A percentile compares a stretch with the other conserved stretches of the same genome.
Evolutionary conservation across 1,284 basidiomycete species (phyloP).

Genomic region (Sparassis latifolia): DNA sequence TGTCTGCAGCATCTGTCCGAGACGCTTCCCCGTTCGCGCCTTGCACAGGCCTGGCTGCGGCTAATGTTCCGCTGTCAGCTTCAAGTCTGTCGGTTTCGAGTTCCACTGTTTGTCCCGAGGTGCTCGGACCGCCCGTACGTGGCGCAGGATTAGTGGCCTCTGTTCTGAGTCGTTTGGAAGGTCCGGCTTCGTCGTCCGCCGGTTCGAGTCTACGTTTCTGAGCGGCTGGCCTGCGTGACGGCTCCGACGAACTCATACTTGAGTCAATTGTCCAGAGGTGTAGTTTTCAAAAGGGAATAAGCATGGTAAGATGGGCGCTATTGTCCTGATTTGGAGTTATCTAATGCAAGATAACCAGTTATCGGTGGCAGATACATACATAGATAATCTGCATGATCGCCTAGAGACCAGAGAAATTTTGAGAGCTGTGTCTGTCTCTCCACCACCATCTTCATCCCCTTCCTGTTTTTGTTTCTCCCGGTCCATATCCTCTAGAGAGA

Average conservation of each 20-base stretch:
- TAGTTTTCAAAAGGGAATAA: too few relatives aligned
- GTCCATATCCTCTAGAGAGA: constrained; percentile 1
- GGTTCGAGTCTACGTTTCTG: constrained; percentile 33
- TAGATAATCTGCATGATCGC: too few relatives aligned
- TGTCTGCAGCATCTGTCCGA: neutral
- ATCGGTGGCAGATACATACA: too few relatives aligned
- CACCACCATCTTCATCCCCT: constrained; percentile 4
- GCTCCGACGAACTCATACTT: neutral
- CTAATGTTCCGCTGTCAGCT: too few relatives aligned
- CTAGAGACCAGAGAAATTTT: constrained; percentile 2
- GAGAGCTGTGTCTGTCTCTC: neutral
- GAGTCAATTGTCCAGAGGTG: too few relatives aligned
- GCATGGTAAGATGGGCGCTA: too few relatives aligned
- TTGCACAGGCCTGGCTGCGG: neutral
- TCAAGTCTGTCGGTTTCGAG: too few relatives aligned
- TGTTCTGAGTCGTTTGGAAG: constrained; percentile 8
- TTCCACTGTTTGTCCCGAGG: too few relatives aligned
- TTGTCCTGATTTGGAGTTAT: too few relatives aligned
- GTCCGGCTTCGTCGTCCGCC: neutral
- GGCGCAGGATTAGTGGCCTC: neutral
- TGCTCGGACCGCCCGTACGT: neutral
- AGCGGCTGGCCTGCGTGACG: constrained; percentile 12
- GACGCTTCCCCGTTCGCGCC: neutral
- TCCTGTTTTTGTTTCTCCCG: neutral
- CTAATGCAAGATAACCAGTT: too few relatives aligned